phyloP scores from a whole-genome alignment of 805 yeast genomes.

The Ogataea kodamae region DNA sequence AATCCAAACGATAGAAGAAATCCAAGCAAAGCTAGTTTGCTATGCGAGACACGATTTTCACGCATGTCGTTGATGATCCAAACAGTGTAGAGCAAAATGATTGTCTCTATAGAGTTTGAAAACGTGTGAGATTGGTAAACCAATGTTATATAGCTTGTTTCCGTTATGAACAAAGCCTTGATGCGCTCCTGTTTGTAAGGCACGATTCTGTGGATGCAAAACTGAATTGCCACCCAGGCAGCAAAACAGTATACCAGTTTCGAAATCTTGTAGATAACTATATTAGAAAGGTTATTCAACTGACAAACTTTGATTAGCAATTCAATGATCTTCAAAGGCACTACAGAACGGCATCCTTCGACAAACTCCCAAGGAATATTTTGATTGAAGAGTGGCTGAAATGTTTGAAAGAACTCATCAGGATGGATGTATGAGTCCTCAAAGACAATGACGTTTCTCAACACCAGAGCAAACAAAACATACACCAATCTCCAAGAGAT shows the following conservation, averaged over 20 bases:
- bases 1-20: slow-evolving; percentile 57
- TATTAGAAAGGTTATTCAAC: slow-evolving; percentile 37
- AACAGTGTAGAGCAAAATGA: slow-evolving; percentile 47
- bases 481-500: slow-evolving; percentile 46
- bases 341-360: slow-evolving; percentile 58
- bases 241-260: slow-evolving; percentile 43
- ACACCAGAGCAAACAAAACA: slow-evolving; percentile 38
- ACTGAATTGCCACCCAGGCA: slow-evolving; percentile 34
- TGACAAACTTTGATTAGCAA: slow-evolving; percentile 50
- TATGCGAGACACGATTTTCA: background rate
- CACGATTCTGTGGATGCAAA: slow-evolving; percentile 29
- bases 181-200: slow-evolving; percentile 34
- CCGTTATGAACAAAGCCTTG: slow-evolving; percentile 45
- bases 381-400: slow-evolving; percentile 62
- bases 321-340: slow-evolving; percentile 67
- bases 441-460: slow-evolving; percentile 55
- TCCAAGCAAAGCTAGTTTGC: slow-evolving; percentile 40
- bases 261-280: slow-evolving; percentile 48
- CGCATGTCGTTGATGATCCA: slow-evolving; percentile 42
- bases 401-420: slow-evolving; percentile 93
- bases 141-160: slow-evolving; percentile 66
- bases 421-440: slow-evolving; percentile 91
- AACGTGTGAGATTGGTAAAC: slow-evolving; percentile 83
- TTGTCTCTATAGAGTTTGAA: slow-evolving; percentile 81
- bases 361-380: slow-evolving; percentile 83